phyloP scores from a whole-genome alignment of 495 filamentous ascomycete genomes.

The Lasiosphaeris hirsuta region DNA sequence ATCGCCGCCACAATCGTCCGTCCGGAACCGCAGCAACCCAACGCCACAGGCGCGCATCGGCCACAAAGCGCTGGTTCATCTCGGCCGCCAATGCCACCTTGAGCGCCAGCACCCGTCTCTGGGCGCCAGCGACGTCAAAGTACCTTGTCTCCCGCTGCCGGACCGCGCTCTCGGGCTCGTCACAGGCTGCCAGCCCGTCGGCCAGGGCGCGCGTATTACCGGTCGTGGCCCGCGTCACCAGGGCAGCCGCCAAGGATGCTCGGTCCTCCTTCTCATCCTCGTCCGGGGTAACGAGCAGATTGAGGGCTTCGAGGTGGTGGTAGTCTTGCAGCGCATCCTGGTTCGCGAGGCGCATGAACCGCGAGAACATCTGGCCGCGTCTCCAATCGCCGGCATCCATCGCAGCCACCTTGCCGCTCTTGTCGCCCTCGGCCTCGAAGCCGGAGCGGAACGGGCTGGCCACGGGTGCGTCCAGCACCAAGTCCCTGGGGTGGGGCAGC shows the following conservation, averaged over 20 bases:
- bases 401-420: not conserved
- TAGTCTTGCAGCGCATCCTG: too few species aligned
- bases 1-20: not conserved
- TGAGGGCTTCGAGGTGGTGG: too few species aligned
- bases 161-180: not conserved
- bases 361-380: constrained; percentile 2
- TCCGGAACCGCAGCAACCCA: not conserved
- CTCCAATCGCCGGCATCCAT: not conserved
- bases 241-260: constrained; percentile 1
- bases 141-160: constrained; percentile 2
- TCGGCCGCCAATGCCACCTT: not conserved
- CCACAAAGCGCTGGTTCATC: constrained; percentile 4
- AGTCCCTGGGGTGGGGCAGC: not conserved
- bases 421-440: not conserved
- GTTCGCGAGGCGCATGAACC: constrained; percentile 2
- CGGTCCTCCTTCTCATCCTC: not conserved
- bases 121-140: not conserved
- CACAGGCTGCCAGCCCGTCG: not conserved
- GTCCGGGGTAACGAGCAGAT: not conserved
- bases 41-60: constrained; percentile 5
- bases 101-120: constrained; percentile 1
- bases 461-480: not conserved
- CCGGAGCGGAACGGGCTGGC: not conserved
- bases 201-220: not conserved
- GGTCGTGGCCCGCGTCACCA: constrained; percentile 2